Base-by-base conservation (phyloP, 2,329 filamentous ascomycete species). In the Fusarium devonianum region DNA sequence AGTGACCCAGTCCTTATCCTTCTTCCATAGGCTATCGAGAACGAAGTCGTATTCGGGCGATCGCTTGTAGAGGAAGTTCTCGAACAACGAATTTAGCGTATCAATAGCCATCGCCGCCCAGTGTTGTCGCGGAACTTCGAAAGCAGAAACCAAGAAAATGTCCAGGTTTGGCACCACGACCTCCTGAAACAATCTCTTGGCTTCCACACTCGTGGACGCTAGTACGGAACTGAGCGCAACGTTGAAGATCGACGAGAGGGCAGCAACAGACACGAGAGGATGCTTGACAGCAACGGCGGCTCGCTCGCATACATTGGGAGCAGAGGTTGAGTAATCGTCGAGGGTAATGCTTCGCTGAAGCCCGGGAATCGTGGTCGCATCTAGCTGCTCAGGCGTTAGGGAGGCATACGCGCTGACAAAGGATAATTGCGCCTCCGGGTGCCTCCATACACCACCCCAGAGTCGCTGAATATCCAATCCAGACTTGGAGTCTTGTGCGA, bases 381-480 rank as follows among this genome's bases (percentile, higher is more conserved):
- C 92, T 18, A 96, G 80, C 64, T 92, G 84, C 19, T 90, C 83
- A 0, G 87, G 81, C 10, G 82, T 83, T 47, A 92, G 81, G 4
- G 89, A 89, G 16, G 93, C 80, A 69, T 93, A 97, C 13, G 92
- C 92, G 56, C 88, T 88, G 43, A 97, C 84, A 69, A 97, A 97
- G n/a, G 92, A 95, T 25, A 99, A 77, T 59, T 97, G 93, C 0
- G 94, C 90, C 55, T 96, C 86, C 11, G 88, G 83, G 60, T 95
- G 84, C 55, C 87, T 85, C 93, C 95, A 99, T 54, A 84, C 78
- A 65, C 92, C 92, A 49, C 92, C 92, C 92, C 94, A 97, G 16
- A 99, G 77, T 28, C 81, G 82, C 69, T 97, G 92, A 33, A 99
- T 88, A 67, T 97, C 90, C 62, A 97, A 85, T 14, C 65, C 63